A percentile compares a stretch with the other conserved stretches of the same genome.
Evolutionary conservation across 2,329 filamentous ascomycete genomes (phyloP).

Genomic region (Metarhizium robertsii): DNA sequence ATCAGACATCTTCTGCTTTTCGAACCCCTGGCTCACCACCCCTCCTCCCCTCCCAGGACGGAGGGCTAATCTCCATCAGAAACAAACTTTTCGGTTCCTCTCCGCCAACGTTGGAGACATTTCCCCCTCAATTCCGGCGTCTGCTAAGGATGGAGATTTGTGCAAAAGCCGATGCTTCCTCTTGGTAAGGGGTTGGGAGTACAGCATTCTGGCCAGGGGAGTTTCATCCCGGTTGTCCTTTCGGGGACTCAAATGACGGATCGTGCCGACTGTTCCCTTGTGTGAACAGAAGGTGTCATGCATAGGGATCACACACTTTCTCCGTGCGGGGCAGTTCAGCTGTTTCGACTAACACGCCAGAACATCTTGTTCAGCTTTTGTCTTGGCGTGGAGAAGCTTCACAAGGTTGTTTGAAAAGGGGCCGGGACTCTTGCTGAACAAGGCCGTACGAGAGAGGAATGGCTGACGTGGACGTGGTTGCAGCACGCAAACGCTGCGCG

Average conservation of each 20-base stretch:
- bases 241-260: background rate
- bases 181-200: background rate
- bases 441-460: background rate
- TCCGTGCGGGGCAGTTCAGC: background rate
- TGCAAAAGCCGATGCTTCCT: background rate
- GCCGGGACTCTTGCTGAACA: background rate
- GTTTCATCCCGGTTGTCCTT: background rate
- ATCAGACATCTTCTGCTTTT: background rate
- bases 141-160: background rate
- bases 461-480: background rate
- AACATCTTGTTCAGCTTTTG: slow-evolving; percentile 7
- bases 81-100: background rate
- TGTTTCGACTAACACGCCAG: background rate
- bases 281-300: background rate
- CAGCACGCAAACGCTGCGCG: background rate
- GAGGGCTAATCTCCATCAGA: background rate
- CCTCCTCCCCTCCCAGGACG: background rate
- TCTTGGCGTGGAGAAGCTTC: slow-evolving; percentile 7
- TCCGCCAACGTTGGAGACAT: background rate
- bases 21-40: background rate
- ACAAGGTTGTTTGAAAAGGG: slow-evolving; percentile 11
- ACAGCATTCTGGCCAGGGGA: background rate
- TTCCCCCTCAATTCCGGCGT: background rate
- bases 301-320: background rate
- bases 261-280: too few relatives aligned